Evolutionary conservation across 805 yeast genomes (phyloP).

Genomic region (Pichia ethanolica): DNA sequence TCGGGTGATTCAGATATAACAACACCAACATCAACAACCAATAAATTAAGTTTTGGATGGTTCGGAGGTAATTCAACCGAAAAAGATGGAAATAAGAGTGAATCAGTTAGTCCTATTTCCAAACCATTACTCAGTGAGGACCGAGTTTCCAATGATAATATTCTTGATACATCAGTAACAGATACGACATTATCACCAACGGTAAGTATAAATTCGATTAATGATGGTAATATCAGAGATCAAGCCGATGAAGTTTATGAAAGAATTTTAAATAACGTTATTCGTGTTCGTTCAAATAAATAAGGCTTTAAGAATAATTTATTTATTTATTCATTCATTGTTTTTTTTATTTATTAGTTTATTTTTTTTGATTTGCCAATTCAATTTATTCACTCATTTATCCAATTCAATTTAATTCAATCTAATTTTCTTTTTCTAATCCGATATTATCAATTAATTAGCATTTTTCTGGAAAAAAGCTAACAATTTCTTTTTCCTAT

Average conservation of each 20-base stretch:
- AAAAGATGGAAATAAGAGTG: not conserved
- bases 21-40: not conserved
- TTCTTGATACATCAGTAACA: not conserved
- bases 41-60: not conserved
- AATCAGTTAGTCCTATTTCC: not conserved
- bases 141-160: not conserved
- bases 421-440: too few relatives aligned
- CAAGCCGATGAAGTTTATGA: slow-evolving; percentile 67
- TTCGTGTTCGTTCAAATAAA: slow-evolving; percentile 51
- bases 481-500: too few relatives aligned
- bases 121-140: not conserved
- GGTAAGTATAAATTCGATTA: slow-evolving; percentile 10
- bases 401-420: too few relatives aligned
- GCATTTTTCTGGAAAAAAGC: too few relatives aligned
- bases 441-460: too few relatives aligned
- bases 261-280: slow-evolving; percentile 59
- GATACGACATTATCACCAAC: slow-evolving; percentile 17
- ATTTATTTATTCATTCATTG: not conserved
- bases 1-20: not conserved
- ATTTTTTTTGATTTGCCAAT: not conserved
- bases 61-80: not conserved
- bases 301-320: not conserved
- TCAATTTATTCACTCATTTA: too few relatives aligned
- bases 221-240: slow-evolving; percentile 24
- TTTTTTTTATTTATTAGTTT: not conserved